Evolutionary conservation across 75 land plant species (phyloP).

Genomic region (Picea sitchensis): DNA sequence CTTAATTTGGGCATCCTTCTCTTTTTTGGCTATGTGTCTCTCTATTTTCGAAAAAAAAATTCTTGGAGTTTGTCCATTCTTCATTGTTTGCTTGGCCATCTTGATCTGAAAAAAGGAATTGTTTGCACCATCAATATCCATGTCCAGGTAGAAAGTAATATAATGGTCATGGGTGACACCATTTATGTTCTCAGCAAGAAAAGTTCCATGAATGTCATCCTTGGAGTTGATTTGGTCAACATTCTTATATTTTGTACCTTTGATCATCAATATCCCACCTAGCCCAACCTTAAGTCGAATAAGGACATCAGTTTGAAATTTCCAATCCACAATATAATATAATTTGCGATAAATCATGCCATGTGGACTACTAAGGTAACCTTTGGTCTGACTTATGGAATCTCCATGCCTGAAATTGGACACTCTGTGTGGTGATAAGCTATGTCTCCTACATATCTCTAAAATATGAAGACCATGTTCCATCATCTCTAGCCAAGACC

Average conservation of each 20-base stretch:
- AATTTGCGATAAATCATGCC: constrained; percentile 64
- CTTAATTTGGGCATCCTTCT: constrained; percentile 72
- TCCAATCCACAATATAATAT: constrained; percentile 83
- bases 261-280: constrained; percentile 74
- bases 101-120: constrained; percentile 74
- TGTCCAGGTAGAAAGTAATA: constrained; percentile 68
- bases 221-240: constrained; percentile 22
- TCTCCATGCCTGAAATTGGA: constrained; percentile 11
- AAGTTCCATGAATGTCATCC: constrained; percentile 50
- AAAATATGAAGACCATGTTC: no score
- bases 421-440: no score
- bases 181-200: constrained; percentile 65
- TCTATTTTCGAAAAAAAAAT: constrained; percentile 50
- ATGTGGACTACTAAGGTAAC: constrained; percentile 70
- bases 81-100: constrained; percentile 27
- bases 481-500: no score
- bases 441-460: no score
- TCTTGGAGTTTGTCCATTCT: constrained; percentile 28
- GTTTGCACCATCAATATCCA: constrained; percentile 76
- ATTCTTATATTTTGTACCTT: constrained; percentile 44
- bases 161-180: constrained; percentile 89
- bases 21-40: constrained; percentile 57
- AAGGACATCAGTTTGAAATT: constrained; percentile 77
- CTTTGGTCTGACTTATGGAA: constrained; percentile 63
- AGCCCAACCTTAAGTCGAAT: constrained; percentile 67